These are phyloP conservation scores for Colletotrichum graminicola DNA, from an alignment of 2,329 filamentous ascomycete species.

Conservation along the genomic window DNA sequence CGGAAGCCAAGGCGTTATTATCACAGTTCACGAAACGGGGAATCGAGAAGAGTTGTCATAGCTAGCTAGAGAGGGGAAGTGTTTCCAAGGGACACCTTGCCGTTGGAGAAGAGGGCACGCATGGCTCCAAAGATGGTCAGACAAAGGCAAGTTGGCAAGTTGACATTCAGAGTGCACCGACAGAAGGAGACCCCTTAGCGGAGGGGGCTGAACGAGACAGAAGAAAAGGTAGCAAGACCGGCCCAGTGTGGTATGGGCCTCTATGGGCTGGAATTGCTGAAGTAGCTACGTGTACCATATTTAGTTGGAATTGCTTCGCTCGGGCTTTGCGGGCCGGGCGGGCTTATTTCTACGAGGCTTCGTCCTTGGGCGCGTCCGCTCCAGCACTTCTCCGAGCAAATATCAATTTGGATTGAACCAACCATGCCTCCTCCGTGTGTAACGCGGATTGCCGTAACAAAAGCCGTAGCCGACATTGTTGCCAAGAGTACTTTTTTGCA, in stretches of 20 bases:
- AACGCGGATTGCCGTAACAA: background rate
- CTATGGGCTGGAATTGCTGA: constrained; percentile 24
- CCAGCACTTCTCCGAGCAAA: constrained; percentile 30
- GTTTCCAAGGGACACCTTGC: constrained; percentile 5
- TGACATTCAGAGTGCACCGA: constrained; percentile 18
- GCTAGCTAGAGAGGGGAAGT: constrained; percentile 23
- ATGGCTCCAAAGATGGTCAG: constrained; percentile 1
- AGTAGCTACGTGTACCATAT: constrained; percentile 36
- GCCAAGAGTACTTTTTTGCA: background rate
- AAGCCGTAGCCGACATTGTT: background rate
- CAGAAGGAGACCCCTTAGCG: background rate
- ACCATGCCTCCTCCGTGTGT: background rate
- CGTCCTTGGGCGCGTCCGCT: constrained; percentile 22
- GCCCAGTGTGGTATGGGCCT: constrained; percentile 16
- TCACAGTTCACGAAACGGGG: constrained; percentile 37
- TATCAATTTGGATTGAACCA: constrained; percentile 39
- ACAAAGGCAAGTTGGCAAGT: constrained; percentile 25
- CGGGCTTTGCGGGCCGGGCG: constrained; percentile 8
- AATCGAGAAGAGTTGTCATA: constrained; percentile 34
- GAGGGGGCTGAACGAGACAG: background rate
- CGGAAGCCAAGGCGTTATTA: constrained; percentile 35
- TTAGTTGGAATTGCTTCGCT: constrained; percentile 33
- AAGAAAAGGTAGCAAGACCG: constrained; percentile 22
- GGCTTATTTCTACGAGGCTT: constrained; percentile 22
- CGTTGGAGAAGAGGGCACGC: background rate